Percentiles rank a stretch among this genome's conserved stretches.
phyloP scores from a whole-genome alignment of 305 asterid species.

The Fraxinus albicans region DNA sequence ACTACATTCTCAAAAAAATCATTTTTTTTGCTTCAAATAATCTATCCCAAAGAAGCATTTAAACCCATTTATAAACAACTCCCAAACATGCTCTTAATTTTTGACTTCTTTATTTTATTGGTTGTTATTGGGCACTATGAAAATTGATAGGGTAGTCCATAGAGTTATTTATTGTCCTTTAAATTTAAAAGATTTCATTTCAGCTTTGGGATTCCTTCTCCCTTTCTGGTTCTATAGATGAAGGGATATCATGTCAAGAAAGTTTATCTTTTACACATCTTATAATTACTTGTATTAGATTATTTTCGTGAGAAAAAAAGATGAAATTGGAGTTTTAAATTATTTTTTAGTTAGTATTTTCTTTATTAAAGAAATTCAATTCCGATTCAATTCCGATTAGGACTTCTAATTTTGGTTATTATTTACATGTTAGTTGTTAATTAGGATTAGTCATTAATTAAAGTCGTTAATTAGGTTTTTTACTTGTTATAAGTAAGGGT shows the following conservation, averaged over 20 bases:
- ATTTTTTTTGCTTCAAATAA: neutral
- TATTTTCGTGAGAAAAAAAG: neutral
- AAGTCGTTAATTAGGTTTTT: too few relatives aligned
- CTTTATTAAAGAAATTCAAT: neutral
- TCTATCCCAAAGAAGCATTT: neutral
- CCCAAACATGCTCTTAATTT: neutral
- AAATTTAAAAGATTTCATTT: neutral
- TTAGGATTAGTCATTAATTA: neutral
- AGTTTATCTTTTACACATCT: neutral
- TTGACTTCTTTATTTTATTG: slow-evolving; percentile 20
- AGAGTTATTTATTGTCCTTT: neutral
- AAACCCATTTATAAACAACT: neutral
- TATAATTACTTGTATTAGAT: neutral
- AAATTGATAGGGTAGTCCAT: neutral
- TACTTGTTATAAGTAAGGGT: neutral
- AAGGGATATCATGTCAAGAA: neutral
- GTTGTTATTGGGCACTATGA: neutral
- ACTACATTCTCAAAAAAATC: neutral
- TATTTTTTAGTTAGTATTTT: neutral
- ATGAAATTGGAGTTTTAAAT: neutral
- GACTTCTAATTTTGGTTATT: neutral
- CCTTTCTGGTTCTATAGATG: neutral
- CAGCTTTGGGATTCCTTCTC: neutral
- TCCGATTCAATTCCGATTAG: neutral
- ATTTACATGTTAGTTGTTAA: neutral